Conservation (phyloP, 2,329 filamentous ascomycete genomes). For the Fusarium cicatricum region DNA sequence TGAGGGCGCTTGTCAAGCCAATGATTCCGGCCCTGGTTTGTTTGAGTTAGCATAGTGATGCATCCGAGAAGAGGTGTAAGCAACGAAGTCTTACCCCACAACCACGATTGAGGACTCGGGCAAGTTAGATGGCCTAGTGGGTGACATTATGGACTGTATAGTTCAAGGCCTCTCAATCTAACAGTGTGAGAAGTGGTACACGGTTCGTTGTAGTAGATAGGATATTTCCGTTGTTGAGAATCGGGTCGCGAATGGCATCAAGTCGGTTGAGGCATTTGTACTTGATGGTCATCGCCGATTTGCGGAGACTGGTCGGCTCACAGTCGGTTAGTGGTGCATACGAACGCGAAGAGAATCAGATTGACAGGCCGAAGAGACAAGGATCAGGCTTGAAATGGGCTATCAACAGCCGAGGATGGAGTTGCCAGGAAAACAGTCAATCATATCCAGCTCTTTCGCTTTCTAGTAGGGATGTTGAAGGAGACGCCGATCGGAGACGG, state of each 20-base stretch:
- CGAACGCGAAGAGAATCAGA: too few species aligned
- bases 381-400: too few species aligned
- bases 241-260: neutral
- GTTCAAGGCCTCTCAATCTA: too few species aligned
- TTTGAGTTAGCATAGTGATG: neutral
- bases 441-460: too few species aligned
- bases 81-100: conserved; percentile 34
- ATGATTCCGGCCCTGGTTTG: conserved; percentile 59
- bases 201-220: too few species aligned
- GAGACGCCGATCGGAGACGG: conserved; percentile 7
- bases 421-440: too few species aligned
- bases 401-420: too few species aligned
- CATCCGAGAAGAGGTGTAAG: fast-evolving
- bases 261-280: conserved; percentile 1
- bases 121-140: neutral
- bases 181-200: too few species aligned
- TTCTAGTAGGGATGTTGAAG: too few species aligned
- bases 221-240: neutral
- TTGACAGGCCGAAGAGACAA: too few species aligned
- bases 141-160: conserved; percentile 7
- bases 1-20: conserved; percentile 59
- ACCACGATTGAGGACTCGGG: conserved; percentile 39
- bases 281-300: neutral
- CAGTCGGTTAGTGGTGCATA: neutral
- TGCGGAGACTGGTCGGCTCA: conserved; percentile 2